phyloP scores from a whole-genome alignment of 2,329 filamentous ascomycete species.

The Mollisiaceae sp. region DNA sequence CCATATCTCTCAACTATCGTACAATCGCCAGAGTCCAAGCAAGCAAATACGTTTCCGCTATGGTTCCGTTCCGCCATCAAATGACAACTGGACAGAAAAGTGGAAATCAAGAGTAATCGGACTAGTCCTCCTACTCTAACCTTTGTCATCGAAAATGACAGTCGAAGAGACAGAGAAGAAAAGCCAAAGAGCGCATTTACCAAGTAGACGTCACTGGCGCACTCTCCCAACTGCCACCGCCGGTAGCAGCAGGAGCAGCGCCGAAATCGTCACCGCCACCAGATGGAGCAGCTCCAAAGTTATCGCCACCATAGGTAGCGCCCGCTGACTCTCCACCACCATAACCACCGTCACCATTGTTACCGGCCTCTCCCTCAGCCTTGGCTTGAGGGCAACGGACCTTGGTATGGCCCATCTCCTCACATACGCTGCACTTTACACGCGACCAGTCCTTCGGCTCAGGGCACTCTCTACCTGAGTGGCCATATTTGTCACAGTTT shows the following conservation, averaged over 20 bases:
- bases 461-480: conserved; percentile 62
- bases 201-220: background rate
- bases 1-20: background rate
- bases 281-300: background rate
- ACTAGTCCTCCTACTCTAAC: background rate
- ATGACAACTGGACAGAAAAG: background rate
- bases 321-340: background rate
- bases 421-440: conserved; percentile 64
- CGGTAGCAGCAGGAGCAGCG: background rate
- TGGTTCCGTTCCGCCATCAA: background rate
- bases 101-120: background rate
- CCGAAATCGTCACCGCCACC: no score
- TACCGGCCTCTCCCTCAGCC: conserved; percentile 1
- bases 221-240: background rate
- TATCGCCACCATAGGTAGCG: conserved; percentile 1
- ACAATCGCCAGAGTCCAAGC: background rate
- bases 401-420: conserved; percentile 40
- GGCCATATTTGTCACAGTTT: conserved; percentile 69
- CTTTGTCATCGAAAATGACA: conserved; percentile 1
- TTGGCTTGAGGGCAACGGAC: conserved; percentile 1
- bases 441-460: conserved; percentile 54
- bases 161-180: background rate
- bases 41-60: background rate
- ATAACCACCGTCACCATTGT: background rate
- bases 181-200: background rate